Base-by-base conservation (phyloP, 1,284 basidiomycete genomes). In the Pseudozyma tsukubaensis region DNA sequence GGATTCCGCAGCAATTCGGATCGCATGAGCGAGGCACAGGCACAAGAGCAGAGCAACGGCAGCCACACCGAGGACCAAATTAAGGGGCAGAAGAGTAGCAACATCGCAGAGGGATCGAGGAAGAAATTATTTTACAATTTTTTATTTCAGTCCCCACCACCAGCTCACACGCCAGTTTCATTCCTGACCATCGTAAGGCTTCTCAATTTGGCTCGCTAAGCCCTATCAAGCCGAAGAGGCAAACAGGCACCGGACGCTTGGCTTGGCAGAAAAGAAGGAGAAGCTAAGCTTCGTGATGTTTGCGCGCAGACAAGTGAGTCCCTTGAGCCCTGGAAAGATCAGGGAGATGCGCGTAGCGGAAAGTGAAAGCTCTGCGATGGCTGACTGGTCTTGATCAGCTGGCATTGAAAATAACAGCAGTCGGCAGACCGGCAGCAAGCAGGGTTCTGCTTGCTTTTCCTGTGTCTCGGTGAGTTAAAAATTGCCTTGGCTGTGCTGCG, bases 1-100 rank as follows among this genome's bases (percentile, higher is more conserved):
- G 57, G 43, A 50, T 52, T 51, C 37, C 57, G 55, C 55, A 49
- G 44, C 45, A 39, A n/a, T 39, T 29, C 24, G 24, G 24, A 29
- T 29, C 24, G 24, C 24, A 29, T 29, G 24, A 39, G 37, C 12
- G 4, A 39, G 37, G 37, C 37, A 39, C 37, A 39, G 11, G 37
- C 37, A 39, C 12, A 39, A n/a, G 37, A 39, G 37, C 37, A 39
- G 37, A 39, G 37, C 12, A 39, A 39, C 37, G 37, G 42, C 42
- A 44, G 42, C 42, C 24, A 40, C 45, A 12, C 53, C 43, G 44
- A 55, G 44, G 16, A 36, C 10, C 19, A 3, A 24, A 45, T 12
- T 39, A 59, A 44, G 49, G 42, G 49, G 39, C 37, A 47, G 45
- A 4, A 29, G 45, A n/a, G 13, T 19, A 43, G 42, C 19, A 24